These are phyloP conservation scores for Pseudocercospora macadamiae DNA, from an alignment of 2,329 filamentous ascomycete genomes.

Conservation along the genomic window DNA sequence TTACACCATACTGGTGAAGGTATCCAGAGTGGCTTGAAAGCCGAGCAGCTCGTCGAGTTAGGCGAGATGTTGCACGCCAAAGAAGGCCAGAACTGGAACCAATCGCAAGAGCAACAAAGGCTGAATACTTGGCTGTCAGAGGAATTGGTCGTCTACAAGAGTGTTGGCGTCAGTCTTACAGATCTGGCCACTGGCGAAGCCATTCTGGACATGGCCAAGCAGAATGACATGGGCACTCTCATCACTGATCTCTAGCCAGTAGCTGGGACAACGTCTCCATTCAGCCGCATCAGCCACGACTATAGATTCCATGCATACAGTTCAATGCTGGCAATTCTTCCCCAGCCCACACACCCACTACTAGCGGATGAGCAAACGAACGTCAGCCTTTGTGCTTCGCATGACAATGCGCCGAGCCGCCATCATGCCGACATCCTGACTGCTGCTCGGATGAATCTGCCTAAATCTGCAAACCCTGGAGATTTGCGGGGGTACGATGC, in stretches of 20 bases:
- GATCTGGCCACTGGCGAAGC: slow-evolving; percentile 43
- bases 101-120: slow-evolving; percentile 12
- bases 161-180: slow-evolving; percentile 56
- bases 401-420: not conserved
- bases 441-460: not conserved
- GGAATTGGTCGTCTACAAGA: slow-evolving; percentile 53
- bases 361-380: not conserved
- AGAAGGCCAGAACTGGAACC: not conserved
- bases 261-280: no score
- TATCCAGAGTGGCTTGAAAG: slow-evolving; percentile 43
- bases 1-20: slow-evolving; percentile 53
- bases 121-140: slow-evolving; percentile 31
- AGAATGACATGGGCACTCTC: slow-evolving; percentile 12
- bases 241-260: slow-evolving; percentile 14
- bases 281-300: no score
- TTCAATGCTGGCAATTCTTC: no score
- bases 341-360: not conserved
- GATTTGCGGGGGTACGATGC: not conserved
- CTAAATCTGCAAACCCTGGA: not conserved
- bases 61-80: slow-evolving; percentile 41
- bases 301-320: no score
- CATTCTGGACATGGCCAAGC: slow-evolving; percentile 19
- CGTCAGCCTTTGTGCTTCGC: not conserved
- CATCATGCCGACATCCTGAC: not conserved
- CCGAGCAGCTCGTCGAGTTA: slow-evolving; percentile 47